Evolutionary conservation across 768 basidiomycete species (phyloP).

Genomic region (Boletus rubropictus): DNA sequence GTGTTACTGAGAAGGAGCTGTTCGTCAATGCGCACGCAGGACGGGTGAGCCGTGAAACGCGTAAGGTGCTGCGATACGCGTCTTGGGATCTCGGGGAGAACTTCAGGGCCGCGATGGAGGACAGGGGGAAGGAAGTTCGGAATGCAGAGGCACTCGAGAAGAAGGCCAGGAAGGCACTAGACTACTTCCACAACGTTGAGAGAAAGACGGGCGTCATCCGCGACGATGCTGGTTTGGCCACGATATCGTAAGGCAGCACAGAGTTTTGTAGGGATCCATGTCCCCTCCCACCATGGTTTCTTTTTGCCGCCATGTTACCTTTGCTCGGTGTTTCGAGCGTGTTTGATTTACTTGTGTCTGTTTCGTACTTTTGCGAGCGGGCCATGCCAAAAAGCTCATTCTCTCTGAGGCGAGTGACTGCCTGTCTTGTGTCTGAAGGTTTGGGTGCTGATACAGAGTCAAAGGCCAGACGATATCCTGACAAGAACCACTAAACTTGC

Average conservation of each 20-base stretch:
- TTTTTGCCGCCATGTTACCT: slow-evolving; percentile 6
- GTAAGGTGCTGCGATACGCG: slow-evolving; percentile 87
- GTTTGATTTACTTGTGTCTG: slow-evolving; percentile 7
- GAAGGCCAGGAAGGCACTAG: slow-evolving; percentile 62
- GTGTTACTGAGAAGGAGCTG: slow-evolving; percentile 44
- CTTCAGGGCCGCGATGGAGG: slow-evolving; percentile 77
- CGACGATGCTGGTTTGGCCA: slow-evolving; percentile 19
- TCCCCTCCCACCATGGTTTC: background rate
- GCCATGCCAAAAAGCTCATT: too few relatives aligned
- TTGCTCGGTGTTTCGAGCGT: background rate
- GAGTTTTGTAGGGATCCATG: background rate
- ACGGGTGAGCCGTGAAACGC: slow-evolving; percentile 76
- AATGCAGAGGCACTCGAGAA: slow-evolving; percentile 70
- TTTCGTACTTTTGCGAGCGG: slow-evolving; percentile 11
- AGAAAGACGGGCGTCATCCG: slow-evolving; percentile 41
- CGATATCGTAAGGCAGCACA: slow-evolving; percentile 2
- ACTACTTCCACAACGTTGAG: slow-evolving; percentile 57
- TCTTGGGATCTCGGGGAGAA: slow-evolving; percentile 86
- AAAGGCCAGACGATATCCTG: too few relatives aligned
- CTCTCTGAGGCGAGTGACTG: too few relatives aligned
- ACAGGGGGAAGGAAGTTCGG: slow-evolving; percentile 68
- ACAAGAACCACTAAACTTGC: too few relatives aligned
- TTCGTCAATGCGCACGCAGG: slow-evolving; percentile 65
- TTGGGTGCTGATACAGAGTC: too few relatives aligned
- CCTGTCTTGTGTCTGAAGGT: too few relatives aligned